phyloP scores from a whole-genome alignment of 2,329 filamentous ascomycete genomes.

The Capronia coronata region DNA sequence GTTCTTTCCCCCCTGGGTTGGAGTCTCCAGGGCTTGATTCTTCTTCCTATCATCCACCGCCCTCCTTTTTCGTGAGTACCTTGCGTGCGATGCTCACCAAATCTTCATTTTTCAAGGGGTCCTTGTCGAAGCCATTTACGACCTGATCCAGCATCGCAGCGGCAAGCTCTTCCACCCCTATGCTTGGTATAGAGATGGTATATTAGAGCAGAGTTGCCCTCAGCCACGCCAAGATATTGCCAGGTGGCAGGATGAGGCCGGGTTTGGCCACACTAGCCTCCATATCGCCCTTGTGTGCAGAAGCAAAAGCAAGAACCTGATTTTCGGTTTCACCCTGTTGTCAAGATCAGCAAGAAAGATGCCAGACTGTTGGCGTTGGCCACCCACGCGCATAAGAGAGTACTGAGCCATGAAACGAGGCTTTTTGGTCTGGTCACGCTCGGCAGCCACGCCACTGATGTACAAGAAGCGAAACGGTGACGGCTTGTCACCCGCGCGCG shows the following conservation, averaged over 20 bases:
- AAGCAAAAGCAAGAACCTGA: not conserved
- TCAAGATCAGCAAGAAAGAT: not conserved
- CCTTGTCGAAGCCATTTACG: slow-evolving; percentile 43
- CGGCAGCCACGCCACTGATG: slow-evolving; percentile 42
- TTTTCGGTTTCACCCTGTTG: slow-evolving; percentile 46
- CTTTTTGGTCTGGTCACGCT: slow-evolving; percentile 41
- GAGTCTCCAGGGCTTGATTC: no score
- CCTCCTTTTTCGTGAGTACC: no score
- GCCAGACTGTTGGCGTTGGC: not conserved
- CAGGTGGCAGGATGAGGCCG: slow-evolving; percentile 38
- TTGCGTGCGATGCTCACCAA: slow-evolving; percentile 38
- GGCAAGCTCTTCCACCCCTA: slow-evolving; percentile 33
- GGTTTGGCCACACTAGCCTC: slow-evolving; percentile 40
- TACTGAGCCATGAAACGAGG: slow-evolving; percentile 35
- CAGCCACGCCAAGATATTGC: slow-evolving; percentile 12
- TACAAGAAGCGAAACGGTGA: slow-evolving; percentile 46
- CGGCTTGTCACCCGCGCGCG: slow-evolving; percentile 25
- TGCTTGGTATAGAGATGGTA: slow-evolving; percentile 22
- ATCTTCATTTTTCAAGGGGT: slow-evolving; percentile 42
- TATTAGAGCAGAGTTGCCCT: slow-evolving; percentile 29
- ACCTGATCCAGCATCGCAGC: slow-evolving; percentile 43
- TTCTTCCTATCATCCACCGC: no score
- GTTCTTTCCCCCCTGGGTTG: no score
- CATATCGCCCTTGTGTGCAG: slow-evolving; percentile 26
- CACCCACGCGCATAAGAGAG: slow-evolving; percentile 40